Conservation (phyloP, 2,329 filamentous ascomycete genomes). For the Zymoseptoria tritici region DNA sequence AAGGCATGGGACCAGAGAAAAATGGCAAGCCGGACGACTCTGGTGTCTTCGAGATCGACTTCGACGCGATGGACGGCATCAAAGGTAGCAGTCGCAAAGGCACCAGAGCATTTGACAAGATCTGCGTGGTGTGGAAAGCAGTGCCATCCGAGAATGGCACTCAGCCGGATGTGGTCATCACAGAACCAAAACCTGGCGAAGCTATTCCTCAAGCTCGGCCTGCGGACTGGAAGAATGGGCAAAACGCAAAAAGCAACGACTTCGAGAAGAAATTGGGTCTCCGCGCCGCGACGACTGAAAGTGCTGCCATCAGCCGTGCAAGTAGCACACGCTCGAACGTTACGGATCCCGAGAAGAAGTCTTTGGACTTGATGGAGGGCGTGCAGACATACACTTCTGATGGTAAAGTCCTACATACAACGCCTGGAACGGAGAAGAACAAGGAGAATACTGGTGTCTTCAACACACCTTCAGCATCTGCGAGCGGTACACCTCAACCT, state of each 20-base stretch:
- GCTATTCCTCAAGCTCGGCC: constrained; percentile 62
- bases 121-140: constrained; percentile 76
- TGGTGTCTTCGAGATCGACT: constrained; percentile 64
- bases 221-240: constrained; percentile 66
- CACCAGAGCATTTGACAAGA: constrained; percentile 67
- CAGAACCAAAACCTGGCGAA: constrained; percentile 59
- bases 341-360: constrained; percentile 13
- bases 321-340: constrained; percentile 50
- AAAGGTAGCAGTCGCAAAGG: constrained; percentile 83
- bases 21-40: constrained; percentile 58
- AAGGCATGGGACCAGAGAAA: constrained; percentile 67
- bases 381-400: constrained; percentile 11
- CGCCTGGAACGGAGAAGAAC: not conserved
- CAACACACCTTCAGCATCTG: not conserved
- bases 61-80: constrained; percentile 83
- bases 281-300: constrained; percentile 56
- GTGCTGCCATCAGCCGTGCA: constrained; percentile 61
- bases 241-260: constrained; percentile 24
- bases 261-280: constrained; percentile 61
- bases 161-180: constrained; percentile 42
- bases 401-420: not conserved
- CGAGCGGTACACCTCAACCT: not conserved
- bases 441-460: not conserved
- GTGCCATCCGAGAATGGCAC: constrained; percentile 21
- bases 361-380: constrained; percentile 19